Base-by-base conservation (phyloP, 345 rosid genomes). In the Lagerstroemia speciosa region DNA sequence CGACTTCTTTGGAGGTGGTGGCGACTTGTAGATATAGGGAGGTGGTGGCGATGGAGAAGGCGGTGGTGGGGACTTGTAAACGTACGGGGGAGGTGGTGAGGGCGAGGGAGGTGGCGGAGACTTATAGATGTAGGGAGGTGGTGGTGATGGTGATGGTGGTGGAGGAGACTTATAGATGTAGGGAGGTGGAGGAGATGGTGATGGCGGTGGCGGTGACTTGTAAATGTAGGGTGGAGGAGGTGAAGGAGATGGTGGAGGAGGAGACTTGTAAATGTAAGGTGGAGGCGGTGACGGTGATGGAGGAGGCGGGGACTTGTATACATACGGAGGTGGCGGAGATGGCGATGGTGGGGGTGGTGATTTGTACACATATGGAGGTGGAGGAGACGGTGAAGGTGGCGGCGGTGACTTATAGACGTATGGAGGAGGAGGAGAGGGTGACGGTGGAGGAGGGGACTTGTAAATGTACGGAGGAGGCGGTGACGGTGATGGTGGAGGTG, bases 1-100 rank as follows among this genome's bases (percentile, higher is more conserved):
- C 2, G 41, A 48, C 2, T 14, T 26, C 32, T 2, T 0, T 2
- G 67, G 78, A 1, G 75, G 74, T 31, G 69, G 72, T 15, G 70
- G 76, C 2, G 73, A 68, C 15, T 68, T 68, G 36, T 76, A 72
- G 15, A 36, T 7, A 34, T 65, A 64, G 4, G 67, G 75, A 1
- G 67, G 75, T 14, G 72, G 69, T 5, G 74, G 71, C 5, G 78
- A 71, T 3, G 30, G 16, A 0, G 16, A 2, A 10, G 70, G 67
- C 0, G 78, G 72, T 4, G 73, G 73, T 31, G 61, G 67, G 34
- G 65, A 11, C 24, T 36, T 32, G 19, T 50, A 32, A 8, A 31
- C 17, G 27, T 46, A n/a, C 5, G 60, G 62, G 0, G 52, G 62
- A 15, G 66, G 66, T 0, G 66, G 66, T 2, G 66, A 31, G 10